Base-by-base conservation (phyloP, 805 yeast species). In the Suhomyces xylopsoci region DNA sequence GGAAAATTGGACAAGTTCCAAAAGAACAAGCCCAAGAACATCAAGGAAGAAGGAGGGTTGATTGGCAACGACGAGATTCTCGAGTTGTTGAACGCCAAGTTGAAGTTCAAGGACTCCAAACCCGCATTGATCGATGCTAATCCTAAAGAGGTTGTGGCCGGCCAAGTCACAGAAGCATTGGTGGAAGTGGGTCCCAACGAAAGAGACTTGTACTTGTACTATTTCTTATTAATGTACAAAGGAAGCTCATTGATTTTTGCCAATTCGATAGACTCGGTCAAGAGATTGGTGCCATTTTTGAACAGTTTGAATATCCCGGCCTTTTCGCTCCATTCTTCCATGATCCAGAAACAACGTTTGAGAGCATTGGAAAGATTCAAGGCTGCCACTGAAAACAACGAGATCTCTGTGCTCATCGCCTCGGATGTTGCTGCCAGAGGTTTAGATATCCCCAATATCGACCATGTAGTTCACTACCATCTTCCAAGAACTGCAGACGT, bases 401-500 rank as follows among this genome's bases (percentile, higher is more conserved):
- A 81, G 48, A 73, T 83, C 3, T 77, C 88, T 0, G 92, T 92
- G 2, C 75, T 94, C 51, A 81, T 94, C 50, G 97, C 97, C 0
- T 90, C 98, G 3, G 99, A 94, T 70, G 98, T 94, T 45, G 99
- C 99, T 2, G 99, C 99, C 3, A 83, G 99, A 77, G 99, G 99
- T 54, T 79, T 94, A 54, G 99, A 94, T 77, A 90, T 94, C 51
- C 87, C 96, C 2, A 81, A 81, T 46, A 92, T 94, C 49, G 86
- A 91, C 61, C 98, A 94, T 68, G 98, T 94, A 47, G 88, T 93
- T 19, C 99, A 94, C 69, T 94, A 93, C 65, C 97, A 94, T 70
- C 78, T 94, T 56, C 98, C 99, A 9, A 79, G 98, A 56, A 79
- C 96, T 14, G 97, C 97, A 0, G 99, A 94, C 64, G 84, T 90